phyloP scores from a whole-genome alignment of 805 yeast genomes.

The Zygoascus flipseniorum region DNA sequence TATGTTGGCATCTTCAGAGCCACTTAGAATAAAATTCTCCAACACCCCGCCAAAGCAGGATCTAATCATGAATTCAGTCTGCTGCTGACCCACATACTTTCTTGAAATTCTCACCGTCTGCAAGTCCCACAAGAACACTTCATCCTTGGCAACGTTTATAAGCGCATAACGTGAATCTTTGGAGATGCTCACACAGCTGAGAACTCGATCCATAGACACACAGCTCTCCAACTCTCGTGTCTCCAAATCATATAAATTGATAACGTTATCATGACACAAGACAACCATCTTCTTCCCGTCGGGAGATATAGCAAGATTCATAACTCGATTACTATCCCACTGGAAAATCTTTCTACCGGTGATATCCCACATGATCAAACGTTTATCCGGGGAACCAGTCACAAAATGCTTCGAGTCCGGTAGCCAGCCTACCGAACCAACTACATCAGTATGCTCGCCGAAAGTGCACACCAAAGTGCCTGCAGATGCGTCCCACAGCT shows the following conservation, averaged over 20 bases:
- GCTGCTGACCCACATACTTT: conserved; percentile 65
- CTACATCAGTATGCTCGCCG: conserved; percentile 22
- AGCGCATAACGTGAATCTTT: conserved; percentile 47
- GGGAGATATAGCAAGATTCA: conserved; percentile 58
- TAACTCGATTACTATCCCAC: conserved; percentile 39
- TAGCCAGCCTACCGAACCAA: conserved; percentile 60
- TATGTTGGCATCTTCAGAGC: conserved; percentile 72
- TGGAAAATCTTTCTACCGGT: conserved; percentile 23
- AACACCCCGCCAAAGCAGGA: conserved; percentile 68
- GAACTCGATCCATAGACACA: conserved; percentile 45
- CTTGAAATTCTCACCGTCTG: conserved; percentile 46
- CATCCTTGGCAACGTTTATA: conserved; percentile 64
- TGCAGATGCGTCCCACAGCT: conserved; percentile 54
- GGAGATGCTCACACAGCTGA: conserved; percentile 59
- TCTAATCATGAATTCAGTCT: conserved; percentile 59
- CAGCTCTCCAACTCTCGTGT: conserved; percentile 13
- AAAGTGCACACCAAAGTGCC: conserved; percentile 26
- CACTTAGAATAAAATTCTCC: conserved; percentile 67
- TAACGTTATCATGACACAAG: conserved; percentile 49
- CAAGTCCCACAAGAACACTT: conserved; percentile 76
- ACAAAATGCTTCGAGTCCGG: conserved; percentile 49
- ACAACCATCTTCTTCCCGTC: conserved; percentile 56
- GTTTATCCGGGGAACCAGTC: conserved; percentile 72
- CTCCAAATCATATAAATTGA: conserved; percentile 49
- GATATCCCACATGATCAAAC: conserved; percentile 40